These are phyloP conservation scores for Lentinula sp. DNA, from an alignment of 768 basidiomycete species.

Conservation along the genomic window DNA sequence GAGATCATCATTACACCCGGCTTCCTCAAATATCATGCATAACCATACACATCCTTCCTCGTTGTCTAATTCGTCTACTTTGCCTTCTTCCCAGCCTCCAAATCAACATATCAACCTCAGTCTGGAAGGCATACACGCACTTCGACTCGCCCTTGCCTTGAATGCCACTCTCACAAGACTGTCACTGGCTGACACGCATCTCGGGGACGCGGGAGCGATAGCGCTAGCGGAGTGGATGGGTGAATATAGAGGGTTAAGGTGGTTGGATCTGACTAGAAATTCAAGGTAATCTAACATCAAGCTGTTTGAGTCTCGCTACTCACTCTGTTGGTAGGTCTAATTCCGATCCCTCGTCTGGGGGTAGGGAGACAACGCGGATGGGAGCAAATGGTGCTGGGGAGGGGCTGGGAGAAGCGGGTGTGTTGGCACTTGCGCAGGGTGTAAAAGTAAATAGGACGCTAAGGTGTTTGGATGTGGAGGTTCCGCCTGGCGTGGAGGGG, in stretches of 20 bases:
- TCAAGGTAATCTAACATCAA: constrained; percentile 10
- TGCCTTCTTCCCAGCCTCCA: background rate
- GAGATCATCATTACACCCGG: no score
- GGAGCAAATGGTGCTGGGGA: constrained; percentile 3
- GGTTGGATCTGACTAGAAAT: constrained; percentile 88
- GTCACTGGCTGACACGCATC: constrained; percentile 79
- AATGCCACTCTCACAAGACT: constrained; percentile 89
- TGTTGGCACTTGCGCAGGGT: constrained; percentile 86
- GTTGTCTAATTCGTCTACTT: background rate
- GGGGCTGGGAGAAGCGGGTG: constrained; percentile 74
- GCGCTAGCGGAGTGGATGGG: constrained; percentile 95
- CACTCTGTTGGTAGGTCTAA: no score
- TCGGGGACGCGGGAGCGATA: constrained; percentile 84
- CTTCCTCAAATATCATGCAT: no score
- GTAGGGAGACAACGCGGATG: background rate
- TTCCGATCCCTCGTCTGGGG: background rate
- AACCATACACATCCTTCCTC: no score
- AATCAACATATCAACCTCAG: background rate
- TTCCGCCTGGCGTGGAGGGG: constrained; percentile 79
- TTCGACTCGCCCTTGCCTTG: constrained; percentile 89
- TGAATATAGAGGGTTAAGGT: constrained; percentile 79
- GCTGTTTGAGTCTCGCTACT: no score
- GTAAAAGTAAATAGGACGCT: constrained; percentile 80
- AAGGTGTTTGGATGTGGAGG: constrained; percentile 89
- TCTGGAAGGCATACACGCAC: constrained; percentile 56